Base-by-base conservation (phyloP, 2,329 filamentous ascomycete species). In the Aspergillus glaucus region DNA sequence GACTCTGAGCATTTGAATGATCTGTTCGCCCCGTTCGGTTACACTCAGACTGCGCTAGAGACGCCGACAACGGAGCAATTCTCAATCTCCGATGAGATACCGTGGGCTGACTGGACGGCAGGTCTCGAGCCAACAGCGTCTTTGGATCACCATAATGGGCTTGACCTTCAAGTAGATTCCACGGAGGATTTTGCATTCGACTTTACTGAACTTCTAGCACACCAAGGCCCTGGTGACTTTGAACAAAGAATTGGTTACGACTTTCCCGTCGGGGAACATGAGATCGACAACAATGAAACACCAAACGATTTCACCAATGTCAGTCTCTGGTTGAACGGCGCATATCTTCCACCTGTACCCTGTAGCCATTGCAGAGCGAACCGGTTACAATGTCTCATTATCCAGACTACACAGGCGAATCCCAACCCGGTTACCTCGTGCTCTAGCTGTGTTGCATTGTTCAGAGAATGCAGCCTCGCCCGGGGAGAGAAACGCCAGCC, bases 401-500 rank as follows among this genome's bases (percentile, higher is more conserved):
- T 78, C 8, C 69, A 75, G 28, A 77, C 74, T 0, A 72, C 72
- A 0, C 37, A 63, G 0, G 74, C 66, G 21, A 78, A 78, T 48
- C 76, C 75, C 0, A 78, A 78, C 47, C 75, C 75, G 2, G 63
- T 73, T 44, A 64, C 62, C 5, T 69, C 75, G 0, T 78, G 76
- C 53, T 76, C 75, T 3, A 77, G 73, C 51, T 78, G 76, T 48
- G 76, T 75, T 4, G 75, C 75, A 0, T 61, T 78, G 2, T 78
- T 75, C 48, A 65, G 75, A 1, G 72, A 76, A 50, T 79, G 76
- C 56, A 78, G 76, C 45, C 62, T 78, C 4, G 69, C 75, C 1
- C 70, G 66, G 10, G 64, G 68, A 15, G 64, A 64, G 34, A 79
- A 79, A 52, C 68, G 75, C 7, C 63, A 69, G 2, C 66, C 73